These are phyloP conservation scores for Noccaea caerulescens DNA, from an alignment of 345 rosid species.

Conservation along the genomic window DNA sequence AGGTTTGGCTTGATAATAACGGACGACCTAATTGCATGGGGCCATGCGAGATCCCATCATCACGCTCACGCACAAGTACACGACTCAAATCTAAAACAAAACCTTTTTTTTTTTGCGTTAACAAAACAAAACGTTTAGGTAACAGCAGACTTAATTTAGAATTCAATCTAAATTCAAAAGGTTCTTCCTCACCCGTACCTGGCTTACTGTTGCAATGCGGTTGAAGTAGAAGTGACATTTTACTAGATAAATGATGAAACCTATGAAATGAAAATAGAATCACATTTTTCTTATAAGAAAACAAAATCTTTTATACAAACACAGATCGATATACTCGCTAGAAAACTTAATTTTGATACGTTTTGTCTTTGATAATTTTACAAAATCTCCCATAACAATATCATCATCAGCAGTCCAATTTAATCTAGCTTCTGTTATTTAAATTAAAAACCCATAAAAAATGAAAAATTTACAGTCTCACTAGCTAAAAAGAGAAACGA, in stretches of 20 bases:
- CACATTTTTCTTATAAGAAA: too few species aligned
- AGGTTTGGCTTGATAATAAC: slow-evolving; percentile 34
- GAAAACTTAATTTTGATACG: too few species aligned
- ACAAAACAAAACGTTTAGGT: background rate
- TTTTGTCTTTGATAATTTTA: background rate
- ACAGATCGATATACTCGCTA: too few species aligned
- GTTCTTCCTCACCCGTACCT: background rate
- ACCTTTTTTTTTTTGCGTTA: background rate
- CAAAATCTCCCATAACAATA: background rate
- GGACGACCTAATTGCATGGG: slow-evolving; percentile 36
- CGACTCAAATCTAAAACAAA: background rate
- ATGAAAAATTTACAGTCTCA: background rate
- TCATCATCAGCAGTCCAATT: background rate
- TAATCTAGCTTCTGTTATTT: background rate
- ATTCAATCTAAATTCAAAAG: background rate
- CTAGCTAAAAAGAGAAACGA: background rate
- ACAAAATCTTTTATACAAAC: too few species aligned
- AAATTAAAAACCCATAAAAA: too few species aligned
- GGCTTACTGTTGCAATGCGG: background rate
- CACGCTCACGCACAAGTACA: slow-evolving; percentile 25
- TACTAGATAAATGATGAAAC: background rate
- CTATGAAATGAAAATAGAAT: too few species aligned
- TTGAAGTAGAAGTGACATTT: background rate
- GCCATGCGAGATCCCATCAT: slow-evolving; percentile 28
- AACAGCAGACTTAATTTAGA: background rate